phyloP scores from a whole-genome alignment of 2,329 filamentous ascomycete species.

The Malbranchea cinnamomea region DNA sequence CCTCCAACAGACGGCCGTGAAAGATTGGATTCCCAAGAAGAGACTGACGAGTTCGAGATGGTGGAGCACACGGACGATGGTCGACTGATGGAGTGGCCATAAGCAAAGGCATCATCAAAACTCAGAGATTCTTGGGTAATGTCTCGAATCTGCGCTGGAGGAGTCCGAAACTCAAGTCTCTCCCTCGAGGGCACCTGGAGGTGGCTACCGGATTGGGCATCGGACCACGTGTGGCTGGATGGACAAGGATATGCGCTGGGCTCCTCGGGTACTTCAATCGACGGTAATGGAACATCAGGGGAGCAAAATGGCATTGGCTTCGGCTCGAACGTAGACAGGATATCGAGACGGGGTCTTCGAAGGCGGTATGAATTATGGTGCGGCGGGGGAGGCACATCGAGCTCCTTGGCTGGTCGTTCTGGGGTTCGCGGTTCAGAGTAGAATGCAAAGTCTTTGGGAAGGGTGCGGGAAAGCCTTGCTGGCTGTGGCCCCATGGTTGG shows the following conservation, averaged over 20 bases:
- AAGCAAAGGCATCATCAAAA: constrained; percentile 21
- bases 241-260: constrained; percentile 2
- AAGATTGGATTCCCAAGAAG: constrained; percentile 41
- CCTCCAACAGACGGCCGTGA: constrained; percentile 43
- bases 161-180: constrained; percentile 27
- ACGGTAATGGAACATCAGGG: constrained; percentile 28
- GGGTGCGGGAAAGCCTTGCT: constrained; percentile 28
- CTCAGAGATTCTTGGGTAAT: too few species aligned
- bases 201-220: constrained; percentile 18
- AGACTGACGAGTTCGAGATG: constrained; percentile 47
- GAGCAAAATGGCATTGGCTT: constrained; percentile 20
- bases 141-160: constrained; percentile 32
- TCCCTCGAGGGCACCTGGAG: constrained; percentile 26
- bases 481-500: constrained; percentile 25
- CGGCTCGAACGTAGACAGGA: constrained; percentile 19
- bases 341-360: constrained; percentile 25
- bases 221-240: constrained; percentile 8
- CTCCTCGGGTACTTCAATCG: constrained; percentile 19
- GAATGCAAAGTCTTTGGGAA: constrained; percentile 34
- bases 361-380: constrained; percentile 29
- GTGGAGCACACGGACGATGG: constrained; percentile 44
- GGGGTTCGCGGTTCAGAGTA: constrained; percentile 28
- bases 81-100: constrained; percentile 35
- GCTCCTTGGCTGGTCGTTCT: constrained; percentile 23
- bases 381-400: constrained; percentile 30